Base-by-base conservation (phyloP, 2,329 filamentous ascomycete species). In the Aspergillus aculeatus region DNA sequence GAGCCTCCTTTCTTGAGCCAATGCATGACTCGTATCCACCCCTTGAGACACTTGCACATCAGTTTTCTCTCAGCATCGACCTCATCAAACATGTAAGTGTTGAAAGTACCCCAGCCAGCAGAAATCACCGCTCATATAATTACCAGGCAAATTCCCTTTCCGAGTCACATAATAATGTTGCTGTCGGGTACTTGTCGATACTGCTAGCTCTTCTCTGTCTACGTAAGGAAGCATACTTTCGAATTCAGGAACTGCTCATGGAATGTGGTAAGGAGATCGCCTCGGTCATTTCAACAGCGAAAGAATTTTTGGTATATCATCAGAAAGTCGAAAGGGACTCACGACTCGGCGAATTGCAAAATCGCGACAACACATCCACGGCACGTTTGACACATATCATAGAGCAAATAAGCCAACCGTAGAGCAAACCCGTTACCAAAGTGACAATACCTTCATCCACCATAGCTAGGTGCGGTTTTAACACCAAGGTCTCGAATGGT, bases 151-250 rank as follows among this genome's bases (percentile, higher is more conserved):
- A 81, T 62, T 83, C 82, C 5, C 77, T 84, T 59, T 76, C 91
- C 69, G 91, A 93, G 71, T 88, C 88, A 26, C 87, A 90, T 61
- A 83, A 89, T 54, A 92, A 93, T 66, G 92, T 98, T 29, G 88
- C 90, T 1, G 87, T 94, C 72, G 93, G 92, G 16, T 97, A 96
- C 72, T 81, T 97, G 24, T 88, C 92, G 0, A 88, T 97, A 14
- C 81, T 96, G 5, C 82, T 98, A 2, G 91, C 92, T 19, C 95
- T 92, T 65, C 78, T 97, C 24, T 92, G 87, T 66, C 80, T 95
- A 29, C 80, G 84, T 56, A 62, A 71, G 9, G 69, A 71, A 2
- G 78, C 83, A 5, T 77, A 80, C 47, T 57, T 66, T 10, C 75
- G 76, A 24, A 73, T 86, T 16, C 75, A 75, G 35, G 62, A 63